Percentiles rank a stretch among this genome's conserved stretches.
These are phyloP conservation scores for Populus hybrid DNA, from an alignment of 441 rosid genomes.

Conservation along the genomic window DNA sequence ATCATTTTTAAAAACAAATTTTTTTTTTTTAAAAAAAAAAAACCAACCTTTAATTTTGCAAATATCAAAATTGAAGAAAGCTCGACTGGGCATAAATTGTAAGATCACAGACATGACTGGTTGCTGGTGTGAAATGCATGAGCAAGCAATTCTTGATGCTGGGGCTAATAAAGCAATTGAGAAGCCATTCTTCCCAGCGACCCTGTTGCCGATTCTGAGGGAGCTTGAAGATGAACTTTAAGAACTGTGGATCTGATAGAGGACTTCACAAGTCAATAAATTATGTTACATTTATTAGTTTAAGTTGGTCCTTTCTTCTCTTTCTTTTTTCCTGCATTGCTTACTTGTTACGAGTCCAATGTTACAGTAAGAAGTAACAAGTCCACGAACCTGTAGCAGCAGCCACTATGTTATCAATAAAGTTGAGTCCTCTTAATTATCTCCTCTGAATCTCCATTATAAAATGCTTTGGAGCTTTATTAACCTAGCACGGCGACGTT, in stretches of 20 bases:
- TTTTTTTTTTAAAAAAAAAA: too few species aligned
- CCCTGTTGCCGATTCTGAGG: conserved; percentile 12
- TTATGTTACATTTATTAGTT: not conserved
- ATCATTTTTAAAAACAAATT: too few species aligned
- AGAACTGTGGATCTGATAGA: not conserved
- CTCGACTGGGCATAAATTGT: conserved; percentile 39
- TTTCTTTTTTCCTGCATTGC: not conserved
- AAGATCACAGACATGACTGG: conserved; percentile 47
- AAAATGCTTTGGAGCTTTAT: not conserved
- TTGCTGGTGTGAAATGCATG: too few species aligned
- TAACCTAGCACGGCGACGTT: not conserved
- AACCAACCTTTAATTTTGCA: too few species aligned
- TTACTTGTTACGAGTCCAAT: not conserved
- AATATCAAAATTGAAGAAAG: too few species aligned
- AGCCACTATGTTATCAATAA: not conserved
- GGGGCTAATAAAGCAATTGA: conserved; percentile 40
- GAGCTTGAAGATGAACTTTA: conserved; percentile 20
- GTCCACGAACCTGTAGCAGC: not conserved
- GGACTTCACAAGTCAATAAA: conserved; percentile 1
- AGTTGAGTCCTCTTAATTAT: not conserved
- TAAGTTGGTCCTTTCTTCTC: not conserved
- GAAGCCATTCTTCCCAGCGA: conserved; percentile 36
- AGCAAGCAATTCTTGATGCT: too few species aligned
- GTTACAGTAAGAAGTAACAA: not conserved
- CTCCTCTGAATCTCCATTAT: not conserved